These are phyloP conservation scores for Cladosporium sphaerospermum DNA, from an alignment of 2,329 filamentous ascomycete genomes.

Conservation along the genomic window DNA sequence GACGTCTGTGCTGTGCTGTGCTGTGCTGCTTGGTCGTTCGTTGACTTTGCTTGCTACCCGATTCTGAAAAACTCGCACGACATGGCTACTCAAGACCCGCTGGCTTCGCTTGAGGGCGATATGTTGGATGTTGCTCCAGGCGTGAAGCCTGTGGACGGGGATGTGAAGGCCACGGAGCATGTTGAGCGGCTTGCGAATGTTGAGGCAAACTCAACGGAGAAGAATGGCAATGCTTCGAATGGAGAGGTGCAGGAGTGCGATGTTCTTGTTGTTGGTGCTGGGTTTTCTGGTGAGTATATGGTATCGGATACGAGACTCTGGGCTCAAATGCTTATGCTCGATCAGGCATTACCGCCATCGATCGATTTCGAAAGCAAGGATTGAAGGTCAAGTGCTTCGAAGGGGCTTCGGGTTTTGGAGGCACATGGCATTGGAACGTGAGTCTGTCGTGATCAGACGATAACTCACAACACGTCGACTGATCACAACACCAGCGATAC, in stretches of 20 bases:
- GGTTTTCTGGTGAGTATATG: slow-evolving; percentile 27
- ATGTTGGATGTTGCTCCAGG: slow-evolving; percentile 9
- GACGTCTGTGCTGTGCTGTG: no score
- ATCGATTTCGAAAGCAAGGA: slow-evolving; percentile 27
- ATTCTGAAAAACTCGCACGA: not conserved
- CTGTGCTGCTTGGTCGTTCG: no score
- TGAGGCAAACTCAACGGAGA: not conserved
- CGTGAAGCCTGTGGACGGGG: not conserved
- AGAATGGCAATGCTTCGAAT: not conserved
- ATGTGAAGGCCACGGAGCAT: slow-evolving; percentile 2
- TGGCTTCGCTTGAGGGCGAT: slow-evolving; percentile 9
- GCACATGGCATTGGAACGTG: slow-evolving; percentile 33
- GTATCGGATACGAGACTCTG: not conserved
- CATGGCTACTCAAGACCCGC: slow-evolving; percentile 6
- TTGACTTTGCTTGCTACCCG: not conserved
- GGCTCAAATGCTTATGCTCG: not conserved
- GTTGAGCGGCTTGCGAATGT: slow-evolving; percentile 7
- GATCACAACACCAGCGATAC: slow-evolving; percentile 21
- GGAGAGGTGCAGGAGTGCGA: slow-evolving; percentile 14
- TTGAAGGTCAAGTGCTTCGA: slow-evolving; percentile 32
- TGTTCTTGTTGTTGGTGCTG: slow-evolving; percentile 31
- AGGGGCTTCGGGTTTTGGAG: slow-evolving; percentile 31
- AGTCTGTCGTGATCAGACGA: not conserved
- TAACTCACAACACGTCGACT: not conserved
- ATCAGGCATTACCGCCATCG: slow-evolving; percentile 33